Evolutionary conservation across 371 early-diverging fungal genomes (phyloP).

Genomic region (Mucor indicus): DNA sequence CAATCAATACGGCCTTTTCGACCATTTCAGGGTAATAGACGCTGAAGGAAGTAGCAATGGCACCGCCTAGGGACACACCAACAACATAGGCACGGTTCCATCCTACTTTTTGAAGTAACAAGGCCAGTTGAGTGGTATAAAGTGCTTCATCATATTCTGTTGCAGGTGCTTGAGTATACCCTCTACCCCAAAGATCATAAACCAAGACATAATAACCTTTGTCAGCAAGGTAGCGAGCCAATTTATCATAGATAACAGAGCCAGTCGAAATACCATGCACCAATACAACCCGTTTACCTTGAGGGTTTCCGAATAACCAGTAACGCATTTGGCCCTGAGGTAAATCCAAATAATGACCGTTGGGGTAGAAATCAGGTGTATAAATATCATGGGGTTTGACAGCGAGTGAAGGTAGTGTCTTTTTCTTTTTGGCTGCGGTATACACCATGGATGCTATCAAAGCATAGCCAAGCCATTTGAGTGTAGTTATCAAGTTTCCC

Average conservation of each 20-base stretch:
- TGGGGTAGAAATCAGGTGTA: conserved; percentile 31
- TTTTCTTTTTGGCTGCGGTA: no score
- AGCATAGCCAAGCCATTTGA: no score
- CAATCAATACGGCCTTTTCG: conserved; percentile 43
- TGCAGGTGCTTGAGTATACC: conserved; percentile 47
- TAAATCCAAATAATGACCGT: conserved; percentile 27
- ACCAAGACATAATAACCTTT: conserved; percentile 41
- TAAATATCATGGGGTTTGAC: conserved; percentile 4
- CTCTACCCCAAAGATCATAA: conserved; percentile 54
- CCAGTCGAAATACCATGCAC: conserved; percentile 52
- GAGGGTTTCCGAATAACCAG: conserved; percentile 42
- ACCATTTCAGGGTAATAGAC: conserved; percentile 46
- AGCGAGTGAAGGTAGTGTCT: no score
- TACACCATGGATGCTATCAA: no score
- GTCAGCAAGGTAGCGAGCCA: conserved; percentile 29
- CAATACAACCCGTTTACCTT: conserved; percentile 49
- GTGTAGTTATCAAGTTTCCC: background rate
- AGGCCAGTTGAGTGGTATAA: conserved; percentile 42
- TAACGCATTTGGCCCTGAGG: conserved; percentile 51
- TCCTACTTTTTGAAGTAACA: conserved; percentile 44
- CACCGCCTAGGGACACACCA: conserved; percentile 50
- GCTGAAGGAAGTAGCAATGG: conserved; percentile 47
- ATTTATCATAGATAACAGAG: conserved; percentile 21
- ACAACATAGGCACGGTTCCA: conserved; percentile 42
- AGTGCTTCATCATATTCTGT: conserved; percentile 35